Evolutionary conservation across 441 rosid genomes (phyloP), one percentile per base, ranked within the genome.

Genomic region (Dalechampia spathulata): DNA sequence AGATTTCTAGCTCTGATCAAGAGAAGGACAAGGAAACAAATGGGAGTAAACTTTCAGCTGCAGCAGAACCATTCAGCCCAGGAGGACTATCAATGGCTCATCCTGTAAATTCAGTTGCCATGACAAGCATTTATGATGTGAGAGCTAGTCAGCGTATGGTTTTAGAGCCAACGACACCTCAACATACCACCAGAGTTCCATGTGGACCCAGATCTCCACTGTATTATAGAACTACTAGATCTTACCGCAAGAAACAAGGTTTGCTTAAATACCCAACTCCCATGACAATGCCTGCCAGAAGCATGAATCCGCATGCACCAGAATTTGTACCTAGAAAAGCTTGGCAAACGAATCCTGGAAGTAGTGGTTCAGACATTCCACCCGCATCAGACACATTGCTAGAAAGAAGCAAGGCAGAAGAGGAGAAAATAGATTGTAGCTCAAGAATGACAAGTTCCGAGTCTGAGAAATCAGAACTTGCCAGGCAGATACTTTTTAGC

Each of bases 11-110:
- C 15, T 37, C 71, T 53, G 14, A 26, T 37, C 68, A 57, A 61
- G 80, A 81, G 60, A 84, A 71, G 58, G 61, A 68, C 34, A 57
- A 56, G 11, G 85, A 79, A 68, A 61, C 63, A 21, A 82, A 76
- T 57, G 86, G 85, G 56, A 88, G 77, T 48, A 88, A 83, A 80
- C 87, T 88, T 51, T 91, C 96, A 6, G 96, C 98, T 16, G 67
- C 96, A 21, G 96, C 96, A 15, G 85, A 86, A 60, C 96, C 98
- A 47, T 88, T 82, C 76, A 83, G 47, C 13, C 97, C 98, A 6
- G 84, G 78, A 69, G 62, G 66, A 30, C 61, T 67, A 58, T 62
- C 79, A 59, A 53, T 37, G 60, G 61, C 52, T 59, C 73, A 54
- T 25, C 68, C 64, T 6, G 41, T 70, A 38, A 78, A 66, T 27